These are phyloP conservation scores for Bipolaris gigantea DNA, from an alignment of 2,329 filamentous ascomycete species.

Conservation along the genomic window DNA sequence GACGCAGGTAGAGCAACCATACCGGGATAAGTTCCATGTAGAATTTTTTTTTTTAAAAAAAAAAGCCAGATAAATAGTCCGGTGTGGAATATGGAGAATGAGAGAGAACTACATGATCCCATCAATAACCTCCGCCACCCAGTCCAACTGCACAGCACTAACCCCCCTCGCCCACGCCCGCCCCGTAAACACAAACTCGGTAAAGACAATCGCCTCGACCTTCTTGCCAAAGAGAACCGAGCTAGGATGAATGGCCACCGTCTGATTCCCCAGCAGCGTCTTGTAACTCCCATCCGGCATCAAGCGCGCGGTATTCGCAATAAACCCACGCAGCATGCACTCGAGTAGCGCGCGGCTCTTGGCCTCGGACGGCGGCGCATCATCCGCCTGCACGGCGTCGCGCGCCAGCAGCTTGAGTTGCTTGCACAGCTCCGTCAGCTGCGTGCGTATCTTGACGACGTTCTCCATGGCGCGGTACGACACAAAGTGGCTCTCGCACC, in stretches of 20 bases:
- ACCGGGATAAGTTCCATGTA: too few species aligned
- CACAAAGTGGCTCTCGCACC: constrained; percentile 62
- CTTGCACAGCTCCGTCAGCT: constrained; percentile 60
- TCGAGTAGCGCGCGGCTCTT: constrained; percentile 57
- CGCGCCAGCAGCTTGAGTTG: constrained; percentile 48
- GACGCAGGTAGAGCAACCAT: constrained; percentile 32
- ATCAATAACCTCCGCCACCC: constrained; percentile 58
- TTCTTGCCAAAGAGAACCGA: constrained; percentile 61
- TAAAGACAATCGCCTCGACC: constrained; percentile 65
- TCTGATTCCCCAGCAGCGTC: constrained; percentile 63
- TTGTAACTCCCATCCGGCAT: constrained; percentile 64
- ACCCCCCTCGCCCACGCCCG: constrained; percentile 65
- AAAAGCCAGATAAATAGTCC: too few species aligned
- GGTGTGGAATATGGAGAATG: too few species aligned
- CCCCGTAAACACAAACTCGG: constrained; percentile 67
- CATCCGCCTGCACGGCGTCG: constrained; percentile 14
- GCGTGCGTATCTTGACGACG: constrained; percentile 67
- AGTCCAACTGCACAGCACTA: constrained; percentile 64
- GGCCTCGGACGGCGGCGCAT: constrained; percentile 42
- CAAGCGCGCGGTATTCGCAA: constrained; percentile 61
- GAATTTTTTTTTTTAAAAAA: too few species aligned
- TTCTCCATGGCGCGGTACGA: constrained; percentile 67
- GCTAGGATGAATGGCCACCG: constrained; percentile 64
- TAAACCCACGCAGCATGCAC: constrained; percentile 62
- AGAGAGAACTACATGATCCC: constrained; percentile 25